Evolutionary conservation across 768 basidiomycete species (phyloP).

Genomic region (Crepidotus variabilis): DNA sequence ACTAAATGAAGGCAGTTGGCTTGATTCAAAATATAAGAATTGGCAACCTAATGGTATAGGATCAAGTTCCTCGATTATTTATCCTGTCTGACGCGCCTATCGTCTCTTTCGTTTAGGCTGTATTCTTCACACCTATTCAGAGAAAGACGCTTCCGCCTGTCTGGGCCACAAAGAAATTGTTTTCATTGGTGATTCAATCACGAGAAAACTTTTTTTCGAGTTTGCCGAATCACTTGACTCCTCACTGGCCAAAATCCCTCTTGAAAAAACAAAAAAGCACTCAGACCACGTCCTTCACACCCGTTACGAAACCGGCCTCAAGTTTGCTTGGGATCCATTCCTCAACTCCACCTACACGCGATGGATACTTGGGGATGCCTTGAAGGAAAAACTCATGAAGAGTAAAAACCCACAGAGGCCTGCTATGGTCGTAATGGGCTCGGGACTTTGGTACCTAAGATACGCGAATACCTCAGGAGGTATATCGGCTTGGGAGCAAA

Average conservation of each 20-base stretch:
- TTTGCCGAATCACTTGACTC: constrained; percentile 60
- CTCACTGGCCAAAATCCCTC: constrained; percentile 45
- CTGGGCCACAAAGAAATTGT: constrained; percentile 56
- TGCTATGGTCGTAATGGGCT: constrained; percentile 76
- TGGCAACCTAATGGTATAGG: constrained; percentile 87
- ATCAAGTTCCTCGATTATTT: neutral
- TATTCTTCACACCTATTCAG: constrained; percentile 66
- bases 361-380: constrained; percentile 30
- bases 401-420: constrained; percentile 21
- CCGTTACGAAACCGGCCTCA: constrained; percentile 41
- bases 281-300: constrained; percentile 52
- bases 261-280: constrained; percentile 65
- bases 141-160: constrained; percentile 51
- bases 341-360: constrained; percentile 63
- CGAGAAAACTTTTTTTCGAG: constrained; percentile 76
- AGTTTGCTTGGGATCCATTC: constrained; percentile 86
- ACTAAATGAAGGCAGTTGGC: constrained; percentile 72
- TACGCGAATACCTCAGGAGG: constrained; percentile 71
- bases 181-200: constrained; percentile 85
- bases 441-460: constrained; percentile 88
- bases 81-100: neutral
- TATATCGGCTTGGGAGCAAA: constrained; percentile 72
- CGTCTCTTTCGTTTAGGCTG: constrained; percentile 52
- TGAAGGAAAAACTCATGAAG: constrained; percentile 2
- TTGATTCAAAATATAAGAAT: constrained; percentile 58